A percentile compares a stretch with the other conserved stretches of the same genome.
Conservation (phyloP, 805 yeast genomes). For the Myxozyma neglecta region DNA sequence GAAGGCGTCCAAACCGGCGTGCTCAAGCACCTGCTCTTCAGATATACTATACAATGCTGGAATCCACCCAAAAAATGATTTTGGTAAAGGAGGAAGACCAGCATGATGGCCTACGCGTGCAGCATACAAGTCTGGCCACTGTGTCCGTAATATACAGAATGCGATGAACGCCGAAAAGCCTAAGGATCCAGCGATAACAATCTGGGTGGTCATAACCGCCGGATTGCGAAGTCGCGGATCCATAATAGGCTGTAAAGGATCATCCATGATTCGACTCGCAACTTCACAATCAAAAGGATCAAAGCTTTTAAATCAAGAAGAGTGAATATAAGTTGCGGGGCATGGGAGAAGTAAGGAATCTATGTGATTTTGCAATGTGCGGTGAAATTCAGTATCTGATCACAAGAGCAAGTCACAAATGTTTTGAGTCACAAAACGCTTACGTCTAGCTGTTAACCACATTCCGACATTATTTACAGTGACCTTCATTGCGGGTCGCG, state of each 20-base stretch:
- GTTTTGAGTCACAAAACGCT: not conserved
- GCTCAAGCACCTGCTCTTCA: slow-evolving; percentile 77
- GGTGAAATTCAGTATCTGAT: not conserved
- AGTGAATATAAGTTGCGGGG: not conserved
- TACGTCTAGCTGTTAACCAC: not conserved
- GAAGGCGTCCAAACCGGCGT: slow-evolving; percentile 92
- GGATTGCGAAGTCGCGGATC: slow-evolving; percentile 38
- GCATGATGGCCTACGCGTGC: slow-evolving; percentile 63
- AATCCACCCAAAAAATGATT: slow-evolving; percentile 78
- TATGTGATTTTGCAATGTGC: not conserved
- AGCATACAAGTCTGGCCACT: slow-evolving; percentile 80
- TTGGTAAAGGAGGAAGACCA: slow-evolving; percentile 60
- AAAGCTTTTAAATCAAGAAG: not conserved
- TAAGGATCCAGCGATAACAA: slow-evolving; percentile 62
- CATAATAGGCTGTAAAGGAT: slow-evolving; percentile 19
- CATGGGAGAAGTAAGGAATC: not conserved
- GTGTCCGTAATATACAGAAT: slow-evolving; percentile 69
- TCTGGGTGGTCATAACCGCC: slow-evolving; percentile 74
- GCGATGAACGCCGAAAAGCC: slow-evolving; percentile 68
- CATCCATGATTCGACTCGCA: slow-evolving; percentile 9
- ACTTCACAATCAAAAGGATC: not conserved
- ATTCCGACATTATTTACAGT: not conserved
- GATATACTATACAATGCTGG: slow-evolving; percentile 60
- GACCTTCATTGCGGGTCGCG: not conserved
- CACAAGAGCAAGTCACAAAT: slow-evolving; percentile 1